A percentile compares a stretch with the other conserved stretches of the same genome.
Conservation (phyloP, 2,329 filamentous ascomycete genomes). For the Aspergillus amoenus region DNA sequence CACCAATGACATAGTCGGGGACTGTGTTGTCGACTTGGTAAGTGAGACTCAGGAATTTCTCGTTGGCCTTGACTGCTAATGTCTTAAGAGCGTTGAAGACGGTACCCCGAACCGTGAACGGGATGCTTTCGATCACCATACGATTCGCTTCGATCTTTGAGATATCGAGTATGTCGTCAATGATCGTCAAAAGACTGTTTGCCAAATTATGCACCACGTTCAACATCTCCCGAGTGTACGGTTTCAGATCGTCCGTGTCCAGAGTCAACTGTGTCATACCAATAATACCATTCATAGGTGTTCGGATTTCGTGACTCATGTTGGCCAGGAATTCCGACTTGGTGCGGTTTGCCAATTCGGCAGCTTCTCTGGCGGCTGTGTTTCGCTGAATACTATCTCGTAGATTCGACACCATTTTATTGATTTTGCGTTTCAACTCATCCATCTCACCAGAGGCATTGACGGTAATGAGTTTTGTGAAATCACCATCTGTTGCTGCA, state of each 20-base stretch:
- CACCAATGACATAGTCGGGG: constrained; percentile 91
- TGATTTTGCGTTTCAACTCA: constrained; percentile 98
- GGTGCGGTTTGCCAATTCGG: constrained; percentile 94
- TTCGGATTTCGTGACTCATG: constrained; percentile 98
- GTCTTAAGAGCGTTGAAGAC: constrained; percentile 98
- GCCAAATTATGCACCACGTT: constrained; percentile 97
- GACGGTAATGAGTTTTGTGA: constrained; percentile 93
- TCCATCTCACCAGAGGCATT: constrained; percentile 99
- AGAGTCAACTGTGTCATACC: constrained; percentile 97
- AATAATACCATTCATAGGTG: constrained; percentile 96
- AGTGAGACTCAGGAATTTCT: constrained; percentile 88
- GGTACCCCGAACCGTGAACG: constrained; percentile 88
- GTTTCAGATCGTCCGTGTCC: constrained; percentile 90
- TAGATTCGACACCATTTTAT: constrained; percentile 96
- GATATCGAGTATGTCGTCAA: constrained; percentile 74
- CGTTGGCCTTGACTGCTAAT: constrained; percentile 93
- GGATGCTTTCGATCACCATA: constrained; percentile 98
- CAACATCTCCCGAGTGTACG: constrained; percentile 96
- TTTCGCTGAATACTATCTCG: constrained; percentile 96
- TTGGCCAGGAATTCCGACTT: constrained; percentile 98
- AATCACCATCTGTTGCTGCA: constrained; percentile 92
- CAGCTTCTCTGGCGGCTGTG: constrained; percentile 90
- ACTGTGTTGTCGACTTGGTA: constrained; percentile 93
- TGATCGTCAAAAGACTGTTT: constrained; percentile 94
- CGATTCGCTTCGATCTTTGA: constrained; percentile 86